Percentiles rank a stretch among this genome's conserved stretches.
These are phyloP conservation scores for Eimeria acervulina DNA, from an alignment of 169 alveolate genomes.

Conservation along the genomic window DNA sequence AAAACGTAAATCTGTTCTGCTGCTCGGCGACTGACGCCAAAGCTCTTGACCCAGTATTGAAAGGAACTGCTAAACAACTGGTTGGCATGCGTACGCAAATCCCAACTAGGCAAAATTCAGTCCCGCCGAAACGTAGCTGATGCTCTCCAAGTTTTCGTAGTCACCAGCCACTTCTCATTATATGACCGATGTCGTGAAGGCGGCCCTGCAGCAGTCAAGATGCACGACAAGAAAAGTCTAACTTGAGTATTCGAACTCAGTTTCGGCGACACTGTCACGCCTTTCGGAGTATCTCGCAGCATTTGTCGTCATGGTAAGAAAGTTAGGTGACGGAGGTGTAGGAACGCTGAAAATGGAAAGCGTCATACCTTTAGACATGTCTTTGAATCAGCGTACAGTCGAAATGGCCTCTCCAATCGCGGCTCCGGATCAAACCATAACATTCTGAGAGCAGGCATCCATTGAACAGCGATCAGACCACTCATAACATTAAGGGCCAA, in stretches of 20 bases:
- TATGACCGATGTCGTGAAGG: conserved; percentile 68
- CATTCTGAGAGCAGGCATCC: conserved; percentile 70
- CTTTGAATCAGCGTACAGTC: conserved; percentile 84
- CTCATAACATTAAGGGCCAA: not conserved
- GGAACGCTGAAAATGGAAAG: not conserved
- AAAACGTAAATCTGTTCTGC: not conserved
- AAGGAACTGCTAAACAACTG: not conserved
- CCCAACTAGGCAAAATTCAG: not conserved
- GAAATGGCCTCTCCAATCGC: conserved; percentile 82
- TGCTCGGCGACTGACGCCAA: not conserved
- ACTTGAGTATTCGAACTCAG: not conserved
- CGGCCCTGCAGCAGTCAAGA: conserved; percentile 74
- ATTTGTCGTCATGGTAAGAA: not conserved
- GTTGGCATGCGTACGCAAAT: not conserved
- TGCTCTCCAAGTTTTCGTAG: not conserved
- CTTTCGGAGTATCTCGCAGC: not conserved
- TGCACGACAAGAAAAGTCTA: not conserved
- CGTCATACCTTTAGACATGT: conserved; percentile 79
- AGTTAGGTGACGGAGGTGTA: not conserved
- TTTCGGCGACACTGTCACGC: not conserved
- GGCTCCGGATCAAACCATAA: conserved; percentile 86
- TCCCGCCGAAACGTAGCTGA: not conserved
- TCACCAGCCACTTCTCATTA: conserved; percentile 84
- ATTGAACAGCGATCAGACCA: not conserved
- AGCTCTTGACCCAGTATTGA: not conserved